phyloP scores from a whole-genome alignment of 176 grass and related monocot species.

The Hordeum vulgare region MorexV3_pseudomolecules_assembly NC_058522.1:553446537-553447036 shows the following conservation, averaged over 20 bases:
- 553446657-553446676: no score
- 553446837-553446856: constrained; percentile 10
- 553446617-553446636: no score
- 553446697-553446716: no score
- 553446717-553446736: no score
- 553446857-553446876: constrained; percentile 37
- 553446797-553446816: not conserved
- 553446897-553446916: constrained; percentile 4
- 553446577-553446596: no score
- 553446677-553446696: no score
- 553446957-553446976: constrained; percentile 11
- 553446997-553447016: constrained; percentile 17
- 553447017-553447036: constrained; percentile 33
- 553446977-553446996: constrained; percentile 30
- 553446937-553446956: constrained; percentile 38
- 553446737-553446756: no score
- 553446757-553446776: no score
- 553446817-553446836: not conserved
- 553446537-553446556: no score
- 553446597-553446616: no score
- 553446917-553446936: constrained; percentile 24
- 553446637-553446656: no score
- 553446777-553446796: not conserved
- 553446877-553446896: not conserved
- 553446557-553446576: no score